Evolutionary conservation across 352 stramenopile genomes (phyloP), one percentile per base, ranked within the genome.

Genomic region (Phytophthora colocasiae): DNA sequence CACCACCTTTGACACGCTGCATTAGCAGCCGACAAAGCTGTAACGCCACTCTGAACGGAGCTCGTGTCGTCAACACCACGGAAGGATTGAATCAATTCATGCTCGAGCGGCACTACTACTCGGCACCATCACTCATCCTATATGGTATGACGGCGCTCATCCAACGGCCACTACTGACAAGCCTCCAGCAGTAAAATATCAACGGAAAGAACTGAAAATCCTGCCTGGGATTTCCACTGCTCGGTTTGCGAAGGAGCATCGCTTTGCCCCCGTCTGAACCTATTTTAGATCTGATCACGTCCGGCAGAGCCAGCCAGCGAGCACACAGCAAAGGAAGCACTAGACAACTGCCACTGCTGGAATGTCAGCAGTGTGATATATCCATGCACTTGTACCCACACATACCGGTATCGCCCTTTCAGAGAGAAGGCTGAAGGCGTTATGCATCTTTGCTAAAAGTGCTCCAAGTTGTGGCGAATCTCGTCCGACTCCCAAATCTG

Each of bases 281-380:
- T 44, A 41, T 55, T 55, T 36, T 31, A 24, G 15, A 41, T 40
- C 38, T 43, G 38, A n/a, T 12, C 26, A 32, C 31, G n/a, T n/a
- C 38, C 26, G 52, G 52, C 52, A 49, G 39, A 59, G 52, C 52
- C 43, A 43, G 38, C 38, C 4, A 43, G 52, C 52, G 44, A 43
- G 38, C 38, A 43, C 14, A n/a, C 14, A 43, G 15, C 38, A 43
- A 22, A 19, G 8, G 47, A 11, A 29, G 31, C 31, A 36, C 8
- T 36, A 36, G 19, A 22, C 47, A 51, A 41, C 39, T 43, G 26
- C 26, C 17, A n/a, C 26, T 38, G 45, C 45, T 63, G 56, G 46
- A 49, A 63, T 63, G 19, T 63, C 56, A 57, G 51, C 15, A 34
- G 27, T 36, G 31, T 36, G 31, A 36, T 11, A 61, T 63, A 63